Conservation (phyloP, 2,329 filamentous ascomycete genomes). For the Ophiostoma ulmi region DNA sequence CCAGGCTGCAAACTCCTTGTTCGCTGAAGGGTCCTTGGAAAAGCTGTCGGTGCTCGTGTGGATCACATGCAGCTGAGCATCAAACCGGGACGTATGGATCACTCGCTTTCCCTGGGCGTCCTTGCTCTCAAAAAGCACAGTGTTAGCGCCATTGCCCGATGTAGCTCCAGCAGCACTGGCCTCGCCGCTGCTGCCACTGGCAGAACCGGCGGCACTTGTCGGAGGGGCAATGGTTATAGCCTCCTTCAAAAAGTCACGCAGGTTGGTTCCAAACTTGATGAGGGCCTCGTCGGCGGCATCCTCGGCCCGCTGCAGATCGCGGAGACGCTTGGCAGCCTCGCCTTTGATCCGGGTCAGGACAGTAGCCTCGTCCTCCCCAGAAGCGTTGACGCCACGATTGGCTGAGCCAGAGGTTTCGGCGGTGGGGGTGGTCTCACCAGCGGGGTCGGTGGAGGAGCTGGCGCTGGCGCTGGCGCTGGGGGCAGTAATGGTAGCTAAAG, state of each 20-base stretch:
- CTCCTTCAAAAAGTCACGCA: constrained; percentile 83
- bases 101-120: constrained; percentile 85
- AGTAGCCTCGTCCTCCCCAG: constrained; percentile 36
- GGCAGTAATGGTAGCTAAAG: constrained; percentile 51
- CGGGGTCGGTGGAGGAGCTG: constrained; percentile 27
- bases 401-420: constrained; percentile 30
- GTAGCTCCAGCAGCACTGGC: constrained; percentile 31
- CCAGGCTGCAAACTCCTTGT: constrained; percentile 70
- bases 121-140: constrained; percentile 88
- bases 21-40: constrained; percentile 65
- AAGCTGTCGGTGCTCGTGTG: constrained; percentile 82
- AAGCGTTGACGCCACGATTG: not conserved
- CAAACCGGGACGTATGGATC: constrained; percentile 89
- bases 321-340: constrained; percentile 77
- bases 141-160: constrained; percentile 32
- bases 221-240: constrained; percentile 84
- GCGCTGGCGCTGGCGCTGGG: constrained; percentile 32
- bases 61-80: constrained; percentile 92
- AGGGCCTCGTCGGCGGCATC: constrained; percentile 95
- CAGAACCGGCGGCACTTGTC: constrained; percentile 37
- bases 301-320: constrained; percentile 85
- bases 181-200: constrained; percentile 27
- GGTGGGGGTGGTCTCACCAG: constrained; percentile 42
- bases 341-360: constrained; percentile 70
- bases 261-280: constrained; percentile 81